Evolutionary conservation across 148 eudicot species (phyloP), one percentile per base, ranked within the genome.

Genomic region (Suaeda aralocaspica): DNA sequence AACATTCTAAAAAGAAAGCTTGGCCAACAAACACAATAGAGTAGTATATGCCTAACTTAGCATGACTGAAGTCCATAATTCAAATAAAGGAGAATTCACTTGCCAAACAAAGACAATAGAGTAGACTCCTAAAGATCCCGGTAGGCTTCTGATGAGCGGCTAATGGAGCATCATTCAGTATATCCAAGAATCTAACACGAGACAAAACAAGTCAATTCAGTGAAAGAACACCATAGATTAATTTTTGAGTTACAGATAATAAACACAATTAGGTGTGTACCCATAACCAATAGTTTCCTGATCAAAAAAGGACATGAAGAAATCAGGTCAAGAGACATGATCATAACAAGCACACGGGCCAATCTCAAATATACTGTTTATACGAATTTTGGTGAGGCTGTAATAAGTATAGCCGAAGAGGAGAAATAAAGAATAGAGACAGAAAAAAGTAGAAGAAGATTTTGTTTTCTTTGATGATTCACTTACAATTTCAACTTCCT

Each of bases 161-260:
- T 80, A 93, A 77, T 68, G 98, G 98, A 59, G 96, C 91, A 78
- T 93, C 98, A 41, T 93, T 88, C 60, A 87, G 74, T 83, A 93
- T 81, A 84, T 93, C 98, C 67, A 93, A 85, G 79, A 93, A 93
- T 76, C 98, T 90, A 77, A 14, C 31, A 61, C 31, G 53, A 33
- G 60, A 71, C 41, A 58, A 65, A 71, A 18, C 46, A 31, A n/a
- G n/a, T n/a, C n/a, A 31, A 18, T 74, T 72, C 71, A 80, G 36
- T 33, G 64, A 42, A 72, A 49, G 22, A 6, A 14, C 5, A 12
- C 1, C 28, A 39, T 18, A 33, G 30, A 49, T 60, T 44, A 13
- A 59, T n/a, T n/a, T n/a, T n/a, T n/a, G n/a, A n/a, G n/a, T n/a
- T n/a, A n/a, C n/a, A n/a, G n/a, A n/a, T n/a, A n/a, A n/a, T n/a